A percentile compares a stretch with the other conserved stretches of the same genome.
phyloP scores from a whole-genome alignment of 225 moss, liverwort and hornwort species.

The Ulota crispa region DNA sequence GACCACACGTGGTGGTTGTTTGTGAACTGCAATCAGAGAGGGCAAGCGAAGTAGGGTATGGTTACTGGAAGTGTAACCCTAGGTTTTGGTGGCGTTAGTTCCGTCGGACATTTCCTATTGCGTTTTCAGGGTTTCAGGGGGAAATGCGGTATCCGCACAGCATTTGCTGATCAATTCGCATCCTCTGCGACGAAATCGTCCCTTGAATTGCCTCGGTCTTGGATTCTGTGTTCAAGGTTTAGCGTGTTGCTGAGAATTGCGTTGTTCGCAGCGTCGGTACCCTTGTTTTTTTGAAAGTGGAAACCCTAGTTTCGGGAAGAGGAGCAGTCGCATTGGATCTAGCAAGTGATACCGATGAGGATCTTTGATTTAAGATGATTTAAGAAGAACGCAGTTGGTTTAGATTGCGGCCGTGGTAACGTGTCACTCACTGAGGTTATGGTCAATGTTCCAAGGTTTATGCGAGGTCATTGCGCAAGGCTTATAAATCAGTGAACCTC shows the following conservation, averaged over 20 bases:
- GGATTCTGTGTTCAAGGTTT: constrained; percentile 14
- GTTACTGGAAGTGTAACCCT: constrained; percentile 15
- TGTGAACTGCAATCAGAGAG: constrained; percentile 4
- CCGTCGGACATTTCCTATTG: neutral
- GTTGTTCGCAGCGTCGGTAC: constrained; percentile 12
- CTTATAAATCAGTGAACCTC: neutral
- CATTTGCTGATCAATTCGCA: constrained; percentile 31
- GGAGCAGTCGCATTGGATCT: constrained; percentile 28
- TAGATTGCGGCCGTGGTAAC: neutral
- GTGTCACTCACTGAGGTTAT: neutral
- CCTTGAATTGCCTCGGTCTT: constrained; percentile 12
- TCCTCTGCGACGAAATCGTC: neutral
- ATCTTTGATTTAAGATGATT: constrained; percentile 2
- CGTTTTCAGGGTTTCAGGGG: constrained; percentile 36
- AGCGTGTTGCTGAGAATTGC: constrained; percentile 18
- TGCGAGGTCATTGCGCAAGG: neutral
- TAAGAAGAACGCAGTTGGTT: neutral
- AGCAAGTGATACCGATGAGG: constrained; percentile 16
- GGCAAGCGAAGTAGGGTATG: neutral
- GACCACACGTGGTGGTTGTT: neutral
- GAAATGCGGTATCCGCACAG: constrained; percentile 19
- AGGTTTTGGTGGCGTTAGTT: constrained; percentile 7
- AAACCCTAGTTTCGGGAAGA: constrained; percentile 25
- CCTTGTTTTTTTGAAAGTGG: neutral
- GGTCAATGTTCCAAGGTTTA: constrained; percentile 13